Base-by-base conservation (phyloP, 805 yeast genomes). In the Saitoella complicata region DNA sequence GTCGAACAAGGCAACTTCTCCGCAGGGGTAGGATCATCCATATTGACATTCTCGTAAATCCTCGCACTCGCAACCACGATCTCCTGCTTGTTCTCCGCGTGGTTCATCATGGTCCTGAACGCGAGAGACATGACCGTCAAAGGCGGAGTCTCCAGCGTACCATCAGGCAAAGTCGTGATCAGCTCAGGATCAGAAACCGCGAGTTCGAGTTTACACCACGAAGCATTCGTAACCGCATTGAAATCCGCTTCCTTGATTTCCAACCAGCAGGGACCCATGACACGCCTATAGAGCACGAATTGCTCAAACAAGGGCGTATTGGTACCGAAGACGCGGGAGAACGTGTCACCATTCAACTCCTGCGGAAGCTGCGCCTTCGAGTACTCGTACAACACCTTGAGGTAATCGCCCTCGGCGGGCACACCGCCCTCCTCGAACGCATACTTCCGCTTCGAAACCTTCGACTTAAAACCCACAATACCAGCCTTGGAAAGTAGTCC, bases 251-350 rank as follows among this genome's bases (percentile, higher is more conserved):
- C 70, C 38, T 70, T 66, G 43, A 91, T 68, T 41, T 80, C 80
- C 43, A 91, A 66, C 98, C 98, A 91, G 59, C 97, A 86, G 3
- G 98, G 98, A 7, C 98, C 98, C 95, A 85, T 87, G 39, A 91
- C 70, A 53, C 80, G 78, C 53, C 82, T 70, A 59, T 79, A 84
- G 30, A 87, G 55, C 7, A 85, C 91, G 61, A 91, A 85, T 8
- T 83, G 70, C 65, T 91, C 98, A 59, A 91, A 86, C 29, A 83
- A 66, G 45, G 71, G 70, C 2, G 91, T 61, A 47, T 69, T 73
- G 2, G 83, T 69, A 42, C 97, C 97, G 64, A 86, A 85, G 2
- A 85, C 83, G 46, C 74, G 80, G 7, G 69, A 64, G 57, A 82
- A 86, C 0, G 93, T 81, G 40, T 74, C 77, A 49, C 95, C 94